Base-by-base conservation (phyloP, 495 filamentous ascomycete species). In the Daldinia vernicosa region DNA sequence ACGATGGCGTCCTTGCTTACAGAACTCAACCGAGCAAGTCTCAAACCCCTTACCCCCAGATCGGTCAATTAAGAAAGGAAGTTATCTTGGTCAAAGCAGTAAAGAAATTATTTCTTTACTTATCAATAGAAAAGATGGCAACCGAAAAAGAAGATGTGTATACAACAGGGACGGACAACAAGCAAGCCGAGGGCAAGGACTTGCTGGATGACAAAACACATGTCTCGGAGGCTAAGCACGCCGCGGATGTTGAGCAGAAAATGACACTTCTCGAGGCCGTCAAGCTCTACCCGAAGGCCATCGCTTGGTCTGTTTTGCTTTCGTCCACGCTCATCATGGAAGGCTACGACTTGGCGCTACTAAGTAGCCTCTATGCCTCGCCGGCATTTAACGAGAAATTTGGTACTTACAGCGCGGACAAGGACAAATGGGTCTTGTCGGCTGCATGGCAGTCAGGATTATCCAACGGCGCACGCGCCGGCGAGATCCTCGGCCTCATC, bases 311-410 rank as follows among this genome's bases (percentile, higher is more conserved):
- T 32, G 64, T 86, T 26, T 69, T 86, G 1, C 77, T 88, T 43
- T 84, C 81, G 3, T 81, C 83, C 1, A 81, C 81, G 60, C 80
- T 88, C 54, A 81, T 83, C 72, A 88, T 88, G 86, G 85, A 88
- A 73, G 86, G 86, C 8, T 88, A 86, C 77, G 85, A 87, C 72
- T 72, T 85, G 12, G 74, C 74, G 5, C 70, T 81, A 1, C 30
- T 80, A 0, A 63, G 74, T 12, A 79, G 72, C 59, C 66, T 81
- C 51, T 81, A 79, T 51, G 79, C 78, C 45, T 79, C 73, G 0
- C 75, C 77, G 0, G 65, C 45, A 1, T 81, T 81, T 60, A 77
- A 79, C 66, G 19, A 76, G 66, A 76, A 77, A 26, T 81, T 72
- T 40, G 79, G 79, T 43, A 70, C 72, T 7, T 69, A 70, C 30